Evolutionary conservation across 2,329 filamentous ascomycete species (phyloP), one percentile per base, ranked within the genome.

Genomic region (Pseudocercospora fijiensis): DNA sequence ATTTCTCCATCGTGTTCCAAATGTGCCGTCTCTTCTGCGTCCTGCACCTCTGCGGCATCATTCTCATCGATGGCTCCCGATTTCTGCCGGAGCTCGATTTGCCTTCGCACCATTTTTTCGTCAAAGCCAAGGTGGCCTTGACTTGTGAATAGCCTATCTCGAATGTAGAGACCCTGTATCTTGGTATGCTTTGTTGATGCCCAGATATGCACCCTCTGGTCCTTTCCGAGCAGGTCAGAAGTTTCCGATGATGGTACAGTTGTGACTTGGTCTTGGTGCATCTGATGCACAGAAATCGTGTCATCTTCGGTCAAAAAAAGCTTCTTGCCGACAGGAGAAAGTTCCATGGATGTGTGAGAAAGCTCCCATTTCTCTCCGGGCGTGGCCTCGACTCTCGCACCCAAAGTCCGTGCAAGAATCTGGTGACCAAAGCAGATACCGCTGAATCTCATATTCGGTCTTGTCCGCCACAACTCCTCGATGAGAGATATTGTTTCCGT

Each of bases 381-480:
- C 18, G 76, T 71, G 2, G 76, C 72, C 27, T 76, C 71, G 16
- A 82, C 75, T 13, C 67, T 71, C 4, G 77, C 74, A 6, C 80
- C 80, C 1, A 82, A 76, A 1, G 76, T 73, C 20, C 80, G 78
- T 27, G 76, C 78, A 11, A 83, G 76, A 18, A 82, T 73, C 67
- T 82, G 80, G 58, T 83, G 80, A 16, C 80, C 80, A 63, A 82
- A 83, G 63, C 80, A 83, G 41, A 82, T 78, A 18, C 80, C 80
- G 9, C 77, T 74, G 66, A 81, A 81, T 33, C 81, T 80, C 53
- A 86, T 82, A 20, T 83, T 79, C 1, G 83, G 83, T 1, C 82
- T 77, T 4, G 76, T 72, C 6, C 74, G 72, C 84, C 83, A 87
- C 3, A 86, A 69, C 30, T 82, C 81, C 80, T 37, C 77, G 8